A percentile compares a stretch with the other conserved stretches of the same genome.
Conservation (phyloP, 2,329 filamentous ascomycete genomes). For the Neopestalotiopsis sp. region DNA sequence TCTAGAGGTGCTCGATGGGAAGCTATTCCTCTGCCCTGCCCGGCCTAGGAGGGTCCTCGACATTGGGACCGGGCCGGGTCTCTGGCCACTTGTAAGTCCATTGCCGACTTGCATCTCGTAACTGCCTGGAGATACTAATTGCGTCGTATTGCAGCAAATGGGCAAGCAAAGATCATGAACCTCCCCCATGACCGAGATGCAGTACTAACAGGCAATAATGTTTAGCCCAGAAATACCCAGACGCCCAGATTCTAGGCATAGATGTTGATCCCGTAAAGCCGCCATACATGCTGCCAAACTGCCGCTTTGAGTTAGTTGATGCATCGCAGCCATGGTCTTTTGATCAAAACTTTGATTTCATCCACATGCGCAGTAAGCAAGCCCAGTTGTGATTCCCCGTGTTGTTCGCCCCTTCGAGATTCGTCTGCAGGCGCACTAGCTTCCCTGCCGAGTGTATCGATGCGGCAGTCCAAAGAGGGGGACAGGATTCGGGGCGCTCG, state of each 20-base stretch:
- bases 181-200: neutral
- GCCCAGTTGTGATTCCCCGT: neutral
- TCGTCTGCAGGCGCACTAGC: no score
- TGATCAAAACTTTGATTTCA: conserved; percentile 34
- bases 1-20: conserved; percentile 19
- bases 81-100: conserved; percentile 18
- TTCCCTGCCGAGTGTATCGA: no score
- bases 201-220: neutral
- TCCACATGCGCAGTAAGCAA: conserved; percentile 35
- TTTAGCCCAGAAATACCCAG: conserved; percentile 26
- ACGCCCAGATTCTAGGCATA: conserved; percentile 34
- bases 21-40: conserved; percentile 13
- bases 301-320: conserved; percentile 35
- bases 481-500: no score
- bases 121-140: neutral
- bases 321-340: conserved; percentile 34
- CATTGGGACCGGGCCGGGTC: conserved; percentile 19
- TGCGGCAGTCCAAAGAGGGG: no score
- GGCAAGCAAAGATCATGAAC: conserved; percentile 9
- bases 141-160: neutral
- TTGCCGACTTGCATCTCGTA: neutral
- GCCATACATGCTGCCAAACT: conserved; percentile 33
- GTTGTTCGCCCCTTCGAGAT: neutral
- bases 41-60: conserved; percentile 19
- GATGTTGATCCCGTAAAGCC: conserved; percentile 37